Evolutionary conservation across 345 rosid genomes (phyloP), one percentile per base, ranked within the genome.

Genomic region (Bretschneidera sinensis): DNA sequence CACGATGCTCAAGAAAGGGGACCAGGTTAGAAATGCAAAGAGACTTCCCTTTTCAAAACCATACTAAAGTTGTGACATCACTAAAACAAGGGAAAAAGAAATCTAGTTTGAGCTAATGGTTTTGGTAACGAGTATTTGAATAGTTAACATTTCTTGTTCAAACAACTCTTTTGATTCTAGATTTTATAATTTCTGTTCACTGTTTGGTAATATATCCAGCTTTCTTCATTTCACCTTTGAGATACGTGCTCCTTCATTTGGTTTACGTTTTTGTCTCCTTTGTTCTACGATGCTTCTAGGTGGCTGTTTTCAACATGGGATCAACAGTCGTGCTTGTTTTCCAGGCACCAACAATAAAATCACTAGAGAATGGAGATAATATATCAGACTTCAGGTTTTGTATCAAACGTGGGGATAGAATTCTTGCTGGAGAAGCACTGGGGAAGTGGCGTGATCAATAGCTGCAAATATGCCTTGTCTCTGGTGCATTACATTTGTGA

Each of bases 291-390:
- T 48, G 55, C 23, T 69, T 63, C 51, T 78, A 89, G 97, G 71
- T 94, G 19, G 99, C 79, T 57, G 97, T 75, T 45, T 88, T 94
- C 78, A 86, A 90, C 79, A 80, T 88, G 91, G 97, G 99, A 69
- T 94, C 97, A 1, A 90, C 97, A 0, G 97, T 90, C 9, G 99
- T 94, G 55, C 90, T 94, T 8, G 81, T 94, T 51, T 94, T 94
- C 73, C 89, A 94, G 48, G 99, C 97, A 49, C 95, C 94, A 15
- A 70, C 81, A 5, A 48, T 68, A 53, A 79, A 75, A 60, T 66
- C 79, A 48, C 58, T 60, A 0, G 63, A 79, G 51, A 66, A 63
- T 10, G 65, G 43, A 21, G 51, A 71, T 39, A 62, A 70, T 56
- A 72, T 84, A 9, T 76, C 91, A 11, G 85, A 79, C 50, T 94